Evolutionary conservation across 129 eudicot genomes (phyloP), one percentile per base, ranked within the genome.

Genomic region (Scalesia atractyloides): DNA sequence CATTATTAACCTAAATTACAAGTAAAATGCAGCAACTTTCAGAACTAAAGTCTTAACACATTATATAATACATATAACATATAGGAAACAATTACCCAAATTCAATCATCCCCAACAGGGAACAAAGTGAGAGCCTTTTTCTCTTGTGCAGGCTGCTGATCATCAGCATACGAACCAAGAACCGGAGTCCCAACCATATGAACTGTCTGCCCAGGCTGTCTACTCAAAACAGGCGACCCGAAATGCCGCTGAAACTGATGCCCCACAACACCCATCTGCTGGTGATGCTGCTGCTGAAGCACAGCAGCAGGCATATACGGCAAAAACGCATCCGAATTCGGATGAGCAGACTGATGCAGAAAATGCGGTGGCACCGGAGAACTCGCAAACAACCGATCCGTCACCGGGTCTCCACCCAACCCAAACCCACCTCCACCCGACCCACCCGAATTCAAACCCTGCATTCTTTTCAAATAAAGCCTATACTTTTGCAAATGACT

Each of bases 301-400:
- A 75, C 85, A 30, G 87, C 76, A 74, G 73, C 88, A 14, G 86
- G 91, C 85, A 88, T 78, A 80, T 75, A 86, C 7, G 90, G 95
- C 80, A 87, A 15, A 65, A 63, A 85, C 76, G 75, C 84, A 3
- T 90, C 96, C 4, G 87, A 79, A 68, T 54, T 82, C 0, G 59
- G 50, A 51, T 86, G 37, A 57, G 81, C 68, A 15, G 80, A 71
- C 15, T 73, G 89, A 19, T 89, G 89, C 59, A 95, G 73, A 46
- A 95, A 95, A 84, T 95, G 97, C 0, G 99, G 79, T 14, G 99
- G 99, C 22, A 95, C 99, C 5, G 99, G 99, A 0, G 93, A 84
- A 60, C 99, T 95, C 0, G 99, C 99, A 24, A 95, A 95, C 82
- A 95, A 76, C 26, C 75, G 89, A 50, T 95, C 99, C 10, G 94